A percentile compares a stretch with the other conserved stretches of the same genome.
These are phyloP conservation scores for Ilyonectria destructans DNA, from an alignment of 2,329 filamentous ascomycete species.

Conservation along the genomic window DNA sequence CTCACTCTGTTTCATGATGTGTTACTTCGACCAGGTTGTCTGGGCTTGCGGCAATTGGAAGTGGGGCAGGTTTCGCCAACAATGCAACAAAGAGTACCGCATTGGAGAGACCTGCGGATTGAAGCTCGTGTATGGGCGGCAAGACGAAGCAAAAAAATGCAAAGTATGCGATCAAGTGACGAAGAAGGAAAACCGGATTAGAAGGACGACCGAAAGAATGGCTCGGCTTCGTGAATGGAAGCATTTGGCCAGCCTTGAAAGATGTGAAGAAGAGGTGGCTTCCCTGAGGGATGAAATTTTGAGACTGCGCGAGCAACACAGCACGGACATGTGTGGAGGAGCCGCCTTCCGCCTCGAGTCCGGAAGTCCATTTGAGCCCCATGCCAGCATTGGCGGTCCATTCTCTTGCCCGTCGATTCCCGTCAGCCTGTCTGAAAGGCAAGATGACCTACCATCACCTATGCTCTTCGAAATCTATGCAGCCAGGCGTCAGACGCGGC, in stretches of 20 bases:
- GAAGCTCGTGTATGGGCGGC: constrained; percentile 74
- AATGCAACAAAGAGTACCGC: constrained; percentile 85
- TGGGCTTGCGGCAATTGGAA: constrained; percentile 38
- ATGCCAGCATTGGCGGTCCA: neutral
- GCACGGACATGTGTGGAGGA: constrained; percentile 16
- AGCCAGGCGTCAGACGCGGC: constrained; percentile 6
- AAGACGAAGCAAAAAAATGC: constrained; percentile 45
- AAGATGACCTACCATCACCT: neutral
- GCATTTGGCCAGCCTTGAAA: constrained; percentile 18
- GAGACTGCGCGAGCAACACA: constrained; percentile 12
- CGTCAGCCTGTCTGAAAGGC: constrained; percentile 5
- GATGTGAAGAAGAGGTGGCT: constrained; percentile 12
- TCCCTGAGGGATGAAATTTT: constrained; percentile 6
- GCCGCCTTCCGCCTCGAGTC: constrained; percentile 9
- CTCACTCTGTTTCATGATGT: constrained; percentile 27
- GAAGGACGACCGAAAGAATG: constrained; percentile 23
- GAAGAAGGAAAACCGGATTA: constrained; percentile 16
- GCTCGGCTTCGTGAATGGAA: constrained; percentile 18
- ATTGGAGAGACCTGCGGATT: constrained; percentile 87
- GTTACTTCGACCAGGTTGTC: constrained; percentile 38
- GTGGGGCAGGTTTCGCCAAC: constrained; percentile 74
- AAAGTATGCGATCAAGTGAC: constrained; percentile 21
- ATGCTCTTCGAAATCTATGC: constrained; percentile 10
- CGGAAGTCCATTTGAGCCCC: constrained; percentile 10
- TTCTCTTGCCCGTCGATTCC: constrained; percentile 7